Base-by-base conservation (phyloP, 805 yeast species). In the Candida xyloterini region DNA sequence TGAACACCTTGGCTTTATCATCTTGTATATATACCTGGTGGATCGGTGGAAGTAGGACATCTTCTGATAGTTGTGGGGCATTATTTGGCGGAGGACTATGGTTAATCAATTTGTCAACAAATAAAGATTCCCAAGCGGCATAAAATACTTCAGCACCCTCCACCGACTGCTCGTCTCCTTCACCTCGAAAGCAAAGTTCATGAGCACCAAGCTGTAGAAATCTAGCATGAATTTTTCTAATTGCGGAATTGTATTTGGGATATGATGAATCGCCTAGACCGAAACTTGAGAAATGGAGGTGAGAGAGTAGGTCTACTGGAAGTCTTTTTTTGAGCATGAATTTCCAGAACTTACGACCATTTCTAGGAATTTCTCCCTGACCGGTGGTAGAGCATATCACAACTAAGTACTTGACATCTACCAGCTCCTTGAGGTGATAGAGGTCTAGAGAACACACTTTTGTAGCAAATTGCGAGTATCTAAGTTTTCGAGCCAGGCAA, bases 261-360 rank as follows among this genome's bases (percentile, higher is more conserved):
- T 93, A 93, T 1, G 95, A 82, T 0, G 95, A 82, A 60, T 93
- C 98, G 18, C 99, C 99, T 1, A 93, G 64, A 0, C 99, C 99
- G 55, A 93, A 84, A 2, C 88, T 74, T 2, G 91, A 76, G 49
- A 89, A 70, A 13, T 66, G 60, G 9, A 86, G 51, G 55, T 81
- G 85, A 46, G 71, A 71, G 27, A 91, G 63, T 22, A 87, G 63
- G 50, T 78, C 77, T 0, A 49, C 21, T 0, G 66, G 93, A 7
- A 91, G 72, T 48, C 78, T 79, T 56, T 73, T 78, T 56, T 75
- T 77, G 42, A 87, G 73, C 51, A 93, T 60, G 46, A 83, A 78
- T 48, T 73, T 71, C 95, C 96, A 84, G 47, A 91, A 76, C 44
- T 74, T 77, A 47, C 70, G 69, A 1, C 84, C 81, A 56, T 87